Base-by-base conservation (phyloP, 2,329 filamentous ascomycete genomes). In the Colletotrichum australisinense region DNA sequence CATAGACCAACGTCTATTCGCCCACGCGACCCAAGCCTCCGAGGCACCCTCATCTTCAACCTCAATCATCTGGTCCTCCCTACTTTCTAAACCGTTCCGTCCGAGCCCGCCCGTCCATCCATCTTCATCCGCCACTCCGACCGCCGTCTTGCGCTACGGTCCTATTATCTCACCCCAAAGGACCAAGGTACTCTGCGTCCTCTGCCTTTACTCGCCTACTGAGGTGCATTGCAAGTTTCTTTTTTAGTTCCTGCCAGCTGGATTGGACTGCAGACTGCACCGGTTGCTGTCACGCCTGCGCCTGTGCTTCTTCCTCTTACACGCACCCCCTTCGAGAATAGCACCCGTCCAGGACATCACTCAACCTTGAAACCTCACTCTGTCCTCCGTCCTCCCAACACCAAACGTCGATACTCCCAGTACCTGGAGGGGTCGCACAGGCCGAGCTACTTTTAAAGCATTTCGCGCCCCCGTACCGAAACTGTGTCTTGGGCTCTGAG, bases 401-500 rank as follows among this genome's bases (percentile, higher is more conserved):
- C 60, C 59, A 70, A 62, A 35, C 60, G 55, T 60, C 70, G 70
- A 73, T 70, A 65, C 59, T 70, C 67, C 67, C 42, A 32, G 67
- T 65, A 70, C 46, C 67, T 60, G 12, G 46, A 46, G 65, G 66
- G 66, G 53, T 53, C 70, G 70, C 70, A 73, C 67, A 73, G 70
- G 67, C 70, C 67, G 60, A 73, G 46, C 60, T 55, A 70, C 70
- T 70, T 42, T 65, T 65, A 65, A 69, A 62, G 70, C 70, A 73
- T 53, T 53, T 69, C 60, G 67, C 67, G 70, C 70, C 70, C 69
- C 59, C 32, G 35, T 73, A 70, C 60, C 60, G 60, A 73, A 73
- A 70, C 70, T 70, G 70, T 73, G 66, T 73, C 70, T 73, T 73
- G 60, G 66, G 53, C 67, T 70, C 60, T 63, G 63, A 63, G 57